A percentile compares a stretch with the other conserved stretches of the same genome.
phyloP scores from a whole-genome alignment of 192 early-diverging fungal species.

The Umbelopsis vinacea region DNA sequence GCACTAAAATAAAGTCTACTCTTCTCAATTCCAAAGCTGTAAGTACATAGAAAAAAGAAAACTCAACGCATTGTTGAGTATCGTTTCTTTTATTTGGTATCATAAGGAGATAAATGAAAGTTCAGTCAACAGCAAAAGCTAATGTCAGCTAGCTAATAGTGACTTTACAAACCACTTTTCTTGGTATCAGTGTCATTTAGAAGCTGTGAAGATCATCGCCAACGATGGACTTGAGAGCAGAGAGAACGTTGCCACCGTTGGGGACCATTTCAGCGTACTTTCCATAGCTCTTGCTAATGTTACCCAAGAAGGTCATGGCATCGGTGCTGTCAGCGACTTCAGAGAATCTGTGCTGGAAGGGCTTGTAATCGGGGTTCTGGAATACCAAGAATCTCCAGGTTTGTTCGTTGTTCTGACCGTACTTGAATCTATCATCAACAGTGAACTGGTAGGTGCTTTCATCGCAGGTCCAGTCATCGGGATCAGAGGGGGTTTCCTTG shows the following conservation, averaged over 20 bases:
- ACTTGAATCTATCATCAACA: conserved; percentile 24
- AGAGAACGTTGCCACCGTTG: neutral
- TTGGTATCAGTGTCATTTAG: neutral
- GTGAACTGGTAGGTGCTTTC: conserved; percentile 14
- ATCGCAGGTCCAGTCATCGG: neutral
- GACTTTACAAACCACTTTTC: no score
- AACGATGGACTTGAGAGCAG: neutral
- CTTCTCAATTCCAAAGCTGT: no score
- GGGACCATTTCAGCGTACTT: neutral
- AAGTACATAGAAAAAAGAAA: no score
- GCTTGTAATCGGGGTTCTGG: conserved; percentile 28
- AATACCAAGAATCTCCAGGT: conserved; percentile 30
- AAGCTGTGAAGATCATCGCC: conserved; percentile 1
- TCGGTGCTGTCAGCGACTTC: conserved; percentile 15
- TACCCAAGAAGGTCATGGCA: conserved; percentile 26
- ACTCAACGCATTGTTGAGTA: no score
- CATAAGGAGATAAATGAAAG: no score
- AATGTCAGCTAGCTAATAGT: neutral
- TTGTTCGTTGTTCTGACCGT: conserved; percentile 31
- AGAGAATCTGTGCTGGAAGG: conserved; percentile 30
- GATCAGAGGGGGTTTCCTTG: neutral
- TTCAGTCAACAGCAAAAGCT: no score
- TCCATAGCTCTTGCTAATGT: conserved; percentile 16
- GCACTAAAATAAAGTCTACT: no score
- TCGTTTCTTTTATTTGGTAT: no score